Evolutionary conservation across 192 early-diverging fungal genomes (phyloP).

Genomic region (Geranomyces variabilis): DNA sequence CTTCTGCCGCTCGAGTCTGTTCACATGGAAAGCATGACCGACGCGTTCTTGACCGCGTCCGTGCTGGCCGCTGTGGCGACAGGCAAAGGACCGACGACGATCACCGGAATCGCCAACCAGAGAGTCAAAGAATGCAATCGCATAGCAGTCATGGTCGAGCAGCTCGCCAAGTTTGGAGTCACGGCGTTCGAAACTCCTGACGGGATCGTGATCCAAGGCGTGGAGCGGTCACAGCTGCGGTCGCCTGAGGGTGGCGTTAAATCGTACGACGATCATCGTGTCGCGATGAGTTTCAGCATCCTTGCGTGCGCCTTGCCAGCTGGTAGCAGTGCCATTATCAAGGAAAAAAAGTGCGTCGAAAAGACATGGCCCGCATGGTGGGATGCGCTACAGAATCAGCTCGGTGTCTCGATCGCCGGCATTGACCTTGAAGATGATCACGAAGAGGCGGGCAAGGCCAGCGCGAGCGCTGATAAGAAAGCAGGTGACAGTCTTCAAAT

Average conservation of each 20-base stretch:
- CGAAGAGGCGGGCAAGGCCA: constrained; percentile 5
- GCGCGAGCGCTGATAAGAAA: neutral
- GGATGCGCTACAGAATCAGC: constrained; percentile 84
- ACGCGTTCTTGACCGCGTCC: constrained; percentile 95
- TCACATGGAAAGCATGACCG: constrained; percentile 99
- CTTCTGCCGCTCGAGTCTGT: constrained; percentile 74
- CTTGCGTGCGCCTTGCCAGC: constrained; percentile 75
- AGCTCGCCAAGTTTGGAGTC: constrained; percentile 90
- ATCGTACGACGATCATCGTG: constrained; percentile 97
- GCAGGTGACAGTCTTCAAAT: neutral
- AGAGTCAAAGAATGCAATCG: constrained; percentile 98
- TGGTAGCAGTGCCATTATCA: constrained; percentile 56
- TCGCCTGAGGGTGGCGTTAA: constrained; percentile 72
- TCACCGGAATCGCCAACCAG: constrained; percentile 96
- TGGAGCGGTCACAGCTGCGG: constrained; percentile 51
- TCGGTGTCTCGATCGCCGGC: constrained; percentile 64
- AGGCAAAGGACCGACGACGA: constrained; percentile 66
- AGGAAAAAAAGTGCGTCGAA: constrained; percentile 96
- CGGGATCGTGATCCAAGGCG: constrained; percentile 86
- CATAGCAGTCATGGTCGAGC: constrained; percentile 93
- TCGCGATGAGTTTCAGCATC: constrained; percentile 96
- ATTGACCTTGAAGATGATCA: constrained; percentile 58
- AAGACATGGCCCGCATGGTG: constrained; percentile 99
- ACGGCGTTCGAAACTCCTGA: constrained; percentile 78
- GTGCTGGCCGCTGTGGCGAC: constrained; percentile 88